Percentiles rank a stretch among this genome's conserved stretches.
Evolutionary conservation across 2,329 filamentous ascomycete species (phyloP).

Genomic region (Alternaria arborescens): DNA sequence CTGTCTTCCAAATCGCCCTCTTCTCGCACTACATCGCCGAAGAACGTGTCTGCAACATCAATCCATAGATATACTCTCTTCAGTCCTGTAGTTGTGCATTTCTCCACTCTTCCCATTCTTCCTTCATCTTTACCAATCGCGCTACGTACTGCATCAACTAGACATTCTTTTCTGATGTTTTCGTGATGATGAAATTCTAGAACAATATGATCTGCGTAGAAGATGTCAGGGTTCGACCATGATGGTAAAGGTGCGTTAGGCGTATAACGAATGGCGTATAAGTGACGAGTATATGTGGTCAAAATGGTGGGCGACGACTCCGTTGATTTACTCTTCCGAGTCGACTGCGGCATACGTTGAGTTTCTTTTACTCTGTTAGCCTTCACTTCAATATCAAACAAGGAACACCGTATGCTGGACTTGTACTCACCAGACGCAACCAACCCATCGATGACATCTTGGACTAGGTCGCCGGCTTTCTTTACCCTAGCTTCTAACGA

Average conservation of each 20-base stretch:
- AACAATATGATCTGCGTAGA: constrained; percentile 18
- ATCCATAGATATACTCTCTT: constrained; percentile 23
- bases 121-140: constrained; percentile 20
- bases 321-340: neutral
- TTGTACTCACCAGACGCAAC: constrained; percentile 10
- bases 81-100: constrained; percentile 4
- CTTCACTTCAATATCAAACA: neutral
- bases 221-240: constrained; percentile 21
- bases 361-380: neutral
- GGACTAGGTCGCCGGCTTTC: constrained; percentile 12
- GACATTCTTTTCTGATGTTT: constrained; percentile 8
- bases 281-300: constrained; percentile 19
- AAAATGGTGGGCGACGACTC: constrained; percentile 6
- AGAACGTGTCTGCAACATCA: constrained; percentile 20
- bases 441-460: constrained; percentile 24
- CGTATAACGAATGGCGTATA: constrained; percentile 17
- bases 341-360: neutral
- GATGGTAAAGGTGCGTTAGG: constrained; percentile 10
- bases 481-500: neutral
- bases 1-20: constrained; percentile 7
- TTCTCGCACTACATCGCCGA: neutral
- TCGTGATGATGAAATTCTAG: constrained; percentile 22
- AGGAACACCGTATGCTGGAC: neutral
- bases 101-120: constrained; percentile 26
- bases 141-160: constrained; percentile 14